phyloP scores from a whole-genome alignment of 768 basidiomycete genomes.

The Podaxis carcinomalis region DNA sequence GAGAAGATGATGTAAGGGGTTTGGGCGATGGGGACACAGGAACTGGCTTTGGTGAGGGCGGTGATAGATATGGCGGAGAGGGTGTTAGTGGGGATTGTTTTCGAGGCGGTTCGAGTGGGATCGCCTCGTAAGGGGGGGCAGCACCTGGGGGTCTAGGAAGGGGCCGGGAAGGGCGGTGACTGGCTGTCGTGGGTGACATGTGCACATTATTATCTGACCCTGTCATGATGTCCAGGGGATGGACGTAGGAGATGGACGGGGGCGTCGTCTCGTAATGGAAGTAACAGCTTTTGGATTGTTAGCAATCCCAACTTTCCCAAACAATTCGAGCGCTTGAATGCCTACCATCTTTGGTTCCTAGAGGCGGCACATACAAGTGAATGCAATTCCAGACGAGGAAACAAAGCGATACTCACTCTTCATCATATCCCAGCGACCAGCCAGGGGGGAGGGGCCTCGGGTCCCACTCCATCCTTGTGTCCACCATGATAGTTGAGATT shows the following conservation, averaged over 20 bases:
- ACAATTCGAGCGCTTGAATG: background rate
- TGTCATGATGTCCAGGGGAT: background rate
- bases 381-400: background rate
- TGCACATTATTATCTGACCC: background rate
- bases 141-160: constrained; percentile 5
- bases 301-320: background rate
- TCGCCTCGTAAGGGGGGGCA: background rate
- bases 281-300: background rate
- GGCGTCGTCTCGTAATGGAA: background rate
- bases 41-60: background rate
- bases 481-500: background rate
- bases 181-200: background rate
- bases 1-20: background rate
- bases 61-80: background rate
- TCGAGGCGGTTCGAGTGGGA: background rate
- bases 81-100: background rate
- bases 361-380: background rate
- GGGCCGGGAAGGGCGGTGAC: background rate
- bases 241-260: background rate
- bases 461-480: constrained; percentile 3
- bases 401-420: constrained; percentile 9
- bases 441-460: constrained; percentile 14
- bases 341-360: constrained; percentile 5
- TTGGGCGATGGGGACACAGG: background rate
- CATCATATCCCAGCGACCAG: constrained; percentile 15